phyloP scores from a whole-genome alignment of 345 rosid genomes.

The Geranium rotundifolium region DNA sequence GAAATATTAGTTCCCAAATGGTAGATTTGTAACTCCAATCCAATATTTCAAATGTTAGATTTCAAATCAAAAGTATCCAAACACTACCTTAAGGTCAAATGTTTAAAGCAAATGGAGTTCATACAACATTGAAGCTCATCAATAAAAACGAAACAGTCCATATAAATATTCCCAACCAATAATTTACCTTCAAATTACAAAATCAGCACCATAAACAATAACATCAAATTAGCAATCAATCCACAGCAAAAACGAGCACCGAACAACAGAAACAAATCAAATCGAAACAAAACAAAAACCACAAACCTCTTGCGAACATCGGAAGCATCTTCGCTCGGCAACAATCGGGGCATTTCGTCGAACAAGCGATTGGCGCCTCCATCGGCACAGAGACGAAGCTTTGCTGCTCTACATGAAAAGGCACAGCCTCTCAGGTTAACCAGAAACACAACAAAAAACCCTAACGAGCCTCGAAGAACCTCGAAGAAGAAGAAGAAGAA shows the following conservation, averaged over 20 bases:
- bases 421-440: background rate
- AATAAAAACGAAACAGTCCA: too few relatives aligned
- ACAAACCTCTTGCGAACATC: slow-evolving; percentile 50
- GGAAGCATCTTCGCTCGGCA: slow-evolving; percentile 47
- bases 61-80: too few relatives aligned
- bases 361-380: slow-evolving; percentile 95
- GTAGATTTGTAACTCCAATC: too few relatives aligned
- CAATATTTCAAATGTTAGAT: too few relatives aligned
- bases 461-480: background rate
- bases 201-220: background rate
- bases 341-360: slow-evolving; percentile 72
- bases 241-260: background rate
- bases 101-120: too few relatives aligned
- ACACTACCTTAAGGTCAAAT: too few relatives aligned
- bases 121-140: too few relatives aligned
- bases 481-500: background rate
- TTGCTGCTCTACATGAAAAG: slow-evolving; percentile 49
- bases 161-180: too few relatives aligned
- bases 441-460: background rate
- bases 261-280: background rate
- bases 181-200: too few relatives aligned
- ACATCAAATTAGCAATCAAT: background rate
- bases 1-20: too few relatives aligned
- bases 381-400: slow-evolving; percentile 76
- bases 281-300: background rate